A percentile compares a stretch with the other conserved stretches of the same genome.
phyloP scores from a whole-genome alignment of 2,329 filamentous ascomycete genomes.

The Fonsecaea multimorphosa region DNA sequence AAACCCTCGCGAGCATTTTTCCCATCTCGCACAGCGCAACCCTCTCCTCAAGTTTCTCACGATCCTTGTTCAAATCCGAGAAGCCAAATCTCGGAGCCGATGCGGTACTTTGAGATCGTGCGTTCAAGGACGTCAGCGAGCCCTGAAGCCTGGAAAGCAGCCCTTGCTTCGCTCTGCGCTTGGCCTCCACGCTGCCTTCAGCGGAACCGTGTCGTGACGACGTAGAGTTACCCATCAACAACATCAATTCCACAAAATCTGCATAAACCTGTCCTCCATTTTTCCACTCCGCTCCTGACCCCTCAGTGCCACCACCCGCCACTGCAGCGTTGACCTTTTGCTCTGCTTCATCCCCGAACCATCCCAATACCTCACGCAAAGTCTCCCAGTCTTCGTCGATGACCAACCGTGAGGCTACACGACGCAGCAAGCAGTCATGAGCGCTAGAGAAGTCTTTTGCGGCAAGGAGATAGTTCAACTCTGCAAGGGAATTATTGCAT shows the following conservation, averaged over 20 bases:
- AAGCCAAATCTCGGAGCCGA: not conserved
- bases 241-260: constrained; percentile 62
- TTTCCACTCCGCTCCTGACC: constrained; percentile 63
- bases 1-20: constrained; percentile 67
- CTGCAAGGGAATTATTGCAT: constrained; percentile 67
- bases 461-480: constrained; percentile 80
- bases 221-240: constrained; percentile 45
- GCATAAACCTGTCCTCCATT: constrained; percentile 89
- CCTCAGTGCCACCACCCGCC: not conserved
- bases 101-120: constrained; percentile 57
- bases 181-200: constrained; percentile 37
- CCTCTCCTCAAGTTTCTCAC: constrained; percentile 61
- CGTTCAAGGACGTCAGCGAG: constrained; percentile 53
- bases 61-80: constrained; percentile 60
- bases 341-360: constrained; percentile 67
- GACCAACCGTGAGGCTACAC: constrained; percentile 81
- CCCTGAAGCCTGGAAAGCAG: constrained; percentile 55
- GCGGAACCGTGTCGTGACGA: constrained; percentile 42
- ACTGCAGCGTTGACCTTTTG: constrained; percentile 20
- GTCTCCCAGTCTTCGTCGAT: constrained; percentile 79
- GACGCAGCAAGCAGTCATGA: constrained; percentile 78
- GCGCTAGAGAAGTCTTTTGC: constrained; percentile 80
- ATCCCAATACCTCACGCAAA: constrained; percentile 71
- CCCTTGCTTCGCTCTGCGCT: constrained; percentile 37
- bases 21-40: constrained; percentile 86